Base-by-base conservation (phyloP, 306 rosid genomes). In the Quercus aquifolioides region DNA sequence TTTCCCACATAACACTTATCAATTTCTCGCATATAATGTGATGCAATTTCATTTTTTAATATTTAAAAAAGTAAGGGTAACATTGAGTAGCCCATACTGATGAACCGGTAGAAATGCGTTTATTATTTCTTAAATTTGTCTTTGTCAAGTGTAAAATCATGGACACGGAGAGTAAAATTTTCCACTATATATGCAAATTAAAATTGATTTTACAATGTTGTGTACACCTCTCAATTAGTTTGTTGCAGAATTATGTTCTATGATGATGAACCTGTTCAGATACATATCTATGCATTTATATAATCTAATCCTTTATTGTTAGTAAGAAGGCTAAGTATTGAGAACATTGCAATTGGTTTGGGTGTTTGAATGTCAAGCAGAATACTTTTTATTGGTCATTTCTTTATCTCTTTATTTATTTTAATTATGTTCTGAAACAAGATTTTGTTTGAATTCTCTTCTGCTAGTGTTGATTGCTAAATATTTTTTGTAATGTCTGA, bases 181-280 rank as follows among this genome's bases (percentile, higher is more conserved):
- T n/a, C 72, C 52, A 8, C 52, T 35, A n/a, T 68, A 68, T 75
- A 20, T 73, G 26, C 8, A 33, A 20, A 26, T 69, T 54, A 6
- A 35, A 62, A 65, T 52, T 46, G 35, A 14, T 4, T 3, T 28
- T 35, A 55, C 21, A 11, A 63, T 56, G 60, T 38, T 2, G 46
- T 62, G 43, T 74, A 78, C 62, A 78, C 77, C 75, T 81, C 58
- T 72, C 35, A 23, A 35, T 19, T 81, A 33, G 71, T 81, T 64
- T 90, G 80, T 78, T 62, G 75, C 87, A 95, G 99, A 86, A 92
- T 64, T 92, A 89, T 86, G 92, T 84, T 73, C 82, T 83, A 68
- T 64, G 91, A 90, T 52, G 73, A 80, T 68, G 98, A 95, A 84
- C 94, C 97, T 73, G 89, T 83, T 77, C 98, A 92, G 84, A 91